Base-by-base conservation (phyloP, 371 early-diverging fungal genomes). In the Polyrhizophydium stewartii region DNA sequence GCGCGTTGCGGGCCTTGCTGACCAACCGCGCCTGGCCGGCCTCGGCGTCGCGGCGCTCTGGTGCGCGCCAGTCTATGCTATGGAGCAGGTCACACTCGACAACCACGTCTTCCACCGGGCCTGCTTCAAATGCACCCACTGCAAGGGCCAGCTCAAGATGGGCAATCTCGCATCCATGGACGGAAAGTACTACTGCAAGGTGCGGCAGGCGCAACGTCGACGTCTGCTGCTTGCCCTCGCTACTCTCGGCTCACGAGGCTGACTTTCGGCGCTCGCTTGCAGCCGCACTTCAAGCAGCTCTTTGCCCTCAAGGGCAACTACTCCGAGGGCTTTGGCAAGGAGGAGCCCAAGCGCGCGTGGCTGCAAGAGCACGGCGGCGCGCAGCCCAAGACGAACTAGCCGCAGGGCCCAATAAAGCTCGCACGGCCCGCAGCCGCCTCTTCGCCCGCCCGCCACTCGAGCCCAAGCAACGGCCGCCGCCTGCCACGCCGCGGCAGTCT, bases 261-360 rank as follows among this genome's bases (percentile, higher is more conserved):
- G n/a, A 43, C 16, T n/a, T n/a, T n/a, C n/a, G n/a, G 78, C 76
- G 59, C 77, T 78, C 7, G 74, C 73, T 58, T 78, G 75, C 63
- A 76, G 62, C 68, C 66, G 2, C 81, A 81, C 59, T 78, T 76
- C 56, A 74, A 77, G 59, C 81, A 81, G 66, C 64, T 78, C 57
- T 81, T 81, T 60, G 66, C 64, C 43, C 52, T 76, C 28, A 81
- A 81, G 60, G 81, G 81, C 12, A 78, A 77, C 60, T 78, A 81
- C 65, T 51, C 68, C 38, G 77, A 74, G 30, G 77, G 72, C 1
- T 75, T 71, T 51, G 72, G 72, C 17, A 52, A 62, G 57, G 72
- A 66, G 62, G 72, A 66, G 33, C 73, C 66, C 49, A 77, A 72
- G 66, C 49, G 49, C 22, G 49, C 49, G 16, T 47, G 49, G 49